A percentile compares a stretch with the other conserved stretches of the same genome.
phyloP scores from a whole-genome alignment of 371 early-diverging fungal species.

The Funneliformis caledonium region DNA sequence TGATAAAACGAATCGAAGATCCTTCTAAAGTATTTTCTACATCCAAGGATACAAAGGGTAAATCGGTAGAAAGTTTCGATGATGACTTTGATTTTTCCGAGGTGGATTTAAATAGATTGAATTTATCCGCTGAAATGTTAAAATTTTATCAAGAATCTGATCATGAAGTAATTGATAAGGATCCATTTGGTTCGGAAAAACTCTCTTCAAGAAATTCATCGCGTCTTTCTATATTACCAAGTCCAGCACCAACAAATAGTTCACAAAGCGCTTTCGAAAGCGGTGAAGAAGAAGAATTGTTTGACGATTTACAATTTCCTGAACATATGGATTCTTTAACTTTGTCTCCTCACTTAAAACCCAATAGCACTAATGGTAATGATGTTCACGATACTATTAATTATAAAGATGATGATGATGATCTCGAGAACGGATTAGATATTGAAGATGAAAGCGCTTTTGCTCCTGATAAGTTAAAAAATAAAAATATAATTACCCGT shows the following conservation, averaged over 20 bases:
- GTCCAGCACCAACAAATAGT: background rate
- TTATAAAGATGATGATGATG: background rate
- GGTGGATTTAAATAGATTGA: background rate
- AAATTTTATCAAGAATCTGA: background rate
- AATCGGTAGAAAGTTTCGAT: background rate
- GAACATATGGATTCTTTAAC: background rate
- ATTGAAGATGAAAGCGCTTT: background rate
- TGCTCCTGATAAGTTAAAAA: background rate
- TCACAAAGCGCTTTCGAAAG: background rate
- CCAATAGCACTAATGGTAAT: background rate
- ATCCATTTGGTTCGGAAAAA: background rate
- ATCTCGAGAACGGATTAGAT: background rate
- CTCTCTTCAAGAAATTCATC: background rate
- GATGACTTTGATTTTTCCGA: conserved; percentile 3
- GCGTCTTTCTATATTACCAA: background rate
- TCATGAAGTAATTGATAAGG: background rate
- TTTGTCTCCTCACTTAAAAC: background rate
- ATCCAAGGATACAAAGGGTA: background rate
- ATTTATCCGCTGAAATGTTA: background rate
- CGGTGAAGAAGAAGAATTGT: background rate
- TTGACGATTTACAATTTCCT: conserved; percentile 10
- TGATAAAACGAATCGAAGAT: background rate
- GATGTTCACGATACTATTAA: background rate
- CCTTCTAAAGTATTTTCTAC: background rate
- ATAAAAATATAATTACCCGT: background rate